Base-by-base conservation (phyloP, 192 early-diverging fungal genomes). In the Glomus cerebriforme region DNA sequence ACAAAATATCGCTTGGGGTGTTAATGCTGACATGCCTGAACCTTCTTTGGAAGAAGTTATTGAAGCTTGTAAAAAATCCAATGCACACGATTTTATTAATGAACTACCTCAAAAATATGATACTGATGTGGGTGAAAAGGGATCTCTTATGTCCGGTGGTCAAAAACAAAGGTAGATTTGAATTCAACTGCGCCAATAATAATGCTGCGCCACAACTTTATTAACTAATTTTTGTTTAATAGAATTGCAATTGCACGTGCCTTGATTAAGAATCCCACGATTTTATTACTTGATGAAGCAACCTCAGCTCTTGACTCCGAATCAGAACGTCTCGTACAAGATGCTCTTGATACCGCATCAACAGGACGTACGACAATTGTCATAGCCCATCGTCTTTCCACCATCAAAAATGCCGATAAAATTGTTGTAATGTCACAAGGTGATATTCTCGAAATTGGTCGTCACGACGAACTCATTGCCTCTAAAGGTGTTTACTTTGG, bases 91-190 rank as follows among this genome's bases (percentile, higher is more conserved):
- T 32, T 95, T 95, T 79, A 94, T 95, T 67, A 78, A 79, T 67
- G 81, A 87, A 37, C 83, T 95, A n/a, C 93, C 93, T 29, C 82
- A 94, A 22, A 90, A 92, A 37, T 95, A 97, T 86, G 92, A 97
- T 78, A 97, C 96, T 1, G 71, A 91, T 72, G 95, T 96, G 24
- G 97, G 97, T 69, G 96, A 98, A 83, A 83, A 88, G 60, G 93
- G 92, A 1, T 87, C 92, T 63, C 80, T 91, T 81, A 79, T 99
- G 5, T 95, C 93, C 26, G 97, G 96, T 72, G 97, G 97, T 13
- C 96, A 99, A 83, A 97, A 97, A 84, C 97, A 97, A 81, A 92
- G 97, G 89, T 96, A 80, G 89, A 95, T 29, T 83, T 97, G 37
- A 94, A 43, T 10, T 43, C 12, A 3, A 12, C 12, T 93, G 63